Percentiles rank a stretch among this genome's conserved stretches.
These are phyloP conservation scores for Starmerella gropengiesseri DNA, from an alignment of 805 yeast species.

Conservation along the genomic window DNA sequence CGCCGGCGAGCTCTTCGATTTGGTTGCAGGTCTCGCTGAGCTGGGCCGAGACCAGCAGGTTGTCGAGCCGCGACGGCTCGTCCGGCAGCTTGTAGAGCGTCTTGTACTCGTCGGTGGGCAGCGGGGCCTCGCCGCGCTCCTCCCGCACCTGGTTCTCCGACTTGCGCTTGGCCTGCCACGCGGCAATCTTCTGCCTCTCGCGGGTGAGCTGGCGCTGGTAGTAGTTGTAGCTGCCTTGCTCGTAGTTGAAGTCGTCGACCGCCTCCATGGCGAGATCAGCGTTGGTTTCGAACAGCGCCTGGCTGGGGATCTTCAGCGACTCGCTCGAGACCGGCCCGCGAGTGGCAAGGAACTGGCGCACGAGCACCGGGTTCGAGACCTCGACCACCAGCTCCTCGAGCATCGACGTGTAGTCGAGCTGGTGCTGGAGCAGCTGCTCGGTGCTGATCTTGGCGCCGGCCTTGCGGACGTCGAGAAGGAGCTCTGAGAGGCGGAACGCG, in stretches of 20 bases:
- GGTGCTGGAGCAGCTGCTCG: constrained; percentile 48
- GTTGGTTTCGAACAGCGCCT: constrained; percentile 34
- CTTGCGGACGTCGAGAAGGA: constrained; percentile 43
- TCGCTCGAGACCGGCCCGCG: constrained; percentile 26
- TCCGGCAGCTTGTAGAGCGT: constrained; percentile 53
- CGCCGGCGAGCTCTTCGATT: constrained; percentile 53
- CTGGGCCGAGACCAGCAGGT: constrained; percentile 55
- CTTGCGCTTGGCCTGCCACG: constrained; percentile 63
- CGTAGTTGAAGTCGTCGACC: constrained; percentile 65
- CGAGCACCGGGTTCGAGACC: constrained; percentile 58
- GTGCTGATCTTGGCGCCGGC: constrained; percentile 48
- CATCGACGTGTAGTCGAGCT: constrained; percentile 52
- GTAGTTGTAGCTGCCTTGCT: constrained; percentile 68
- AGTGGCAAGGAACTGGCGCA: constrained; percentile 41
- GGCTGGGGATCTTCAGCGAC: constrained; percentile 35
- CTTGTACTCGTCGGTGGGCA: constrained; percentile 52
- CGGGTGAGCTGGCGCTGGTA: constrained; percentile 66
- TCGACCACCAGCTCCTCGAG: constrained; percentile 61
- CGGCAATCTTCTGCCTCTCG: constrained; percentile 56
- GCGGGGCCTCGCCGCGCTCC: constrained; percentile 42
- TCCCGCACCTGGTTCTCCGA: constrained; percentile 53
- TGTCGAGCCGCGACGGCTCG: constrained; percentile 67
- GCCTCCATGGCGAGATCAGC: constrained; percentile 57
- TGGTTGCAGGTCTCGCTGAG: constrained; percentile 61
- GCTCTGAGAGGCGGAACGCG: constrained; percentile 56